Evolutionary conservation across 345 rosid species (phyloP), one percentile per base, ranked within the genome.

Genomic region (Stellera chamaejasme): DNA sequence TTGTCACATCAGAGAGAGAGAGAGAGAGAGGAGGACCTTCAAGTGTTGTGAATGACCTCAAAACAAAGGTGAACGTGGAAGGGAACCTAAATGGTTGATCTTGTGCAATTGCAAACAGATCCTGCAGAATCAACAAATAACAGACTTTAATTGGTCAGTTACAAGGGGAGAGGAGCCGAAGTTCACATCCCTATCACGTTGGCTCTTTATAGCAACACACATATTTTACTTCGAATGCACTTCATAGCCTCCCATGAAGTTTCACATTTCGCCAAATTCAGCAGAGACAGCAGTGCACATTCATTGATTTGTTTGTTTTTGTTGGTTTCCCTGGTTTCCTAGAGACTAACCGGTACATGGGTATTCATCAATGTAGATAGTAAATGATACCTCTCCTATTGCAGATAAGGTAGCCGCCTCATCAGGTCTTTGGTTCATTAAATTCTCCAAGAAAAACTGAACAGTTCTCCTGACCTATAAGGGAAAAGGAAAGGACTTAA

Each of bases 11-110:
- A 23, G 41, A 39, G 11, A 50, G 13, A 45, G 58, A 28, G 60
- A 56, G 70, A 55, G 32, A 2, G 44, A n/a, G 57, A 39, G 52
- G 52, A 7, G 27, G 51, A 86, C 98, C 98, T 73, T 92, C 98
- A 2, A 92, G 96, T 5, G 95, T 92, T 59, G 98, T 82, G 68
- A 92, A 92, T 59, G 98, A 95, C 72, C 93, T 75, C 19, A 92
- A 43, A 66, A 92, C 89, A 72, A 88, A 93, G 60, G 97, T 78
- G 58, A 92, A 84, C 10, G 96, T 84, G 59, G 95, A 80, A 43
- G 98, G 98, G 63, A 92, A 82, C 54, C 95, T 84, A 66, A 92
- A 88, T 50, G 95, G 98, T 65, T 92, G 98, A 67, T 92, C 96
- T 61, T 73, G 95, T 53, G 97, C 87, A 65, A 92, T 81, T 64